These are phyloP conservation scores for Candida quercuum DNA, from an alignment of 805 yeast species.

Conservation along the genomic window DNA sequence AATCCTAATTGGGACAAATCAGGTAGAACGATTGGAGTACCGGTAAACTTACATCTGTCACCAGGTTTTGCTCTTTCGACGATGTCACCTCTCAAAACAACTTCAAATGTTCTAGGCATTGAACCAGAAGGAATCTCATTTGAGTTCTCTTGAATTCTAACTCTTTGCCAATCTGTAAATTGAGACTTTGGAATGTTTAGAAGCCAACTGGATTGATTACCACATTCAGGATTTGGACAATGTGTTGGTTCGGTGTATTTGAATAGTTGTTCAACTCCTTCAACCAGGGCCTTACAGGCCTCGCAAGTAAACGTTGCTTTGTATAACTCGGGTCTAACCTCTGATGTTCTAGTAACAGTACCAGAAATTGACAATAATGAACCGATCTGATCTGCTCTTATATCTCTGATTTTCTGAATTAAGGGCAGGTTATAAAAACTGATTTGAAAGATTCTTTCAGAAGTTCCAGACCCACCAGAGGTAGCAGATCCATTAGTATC, in stretches of 20 bases:
- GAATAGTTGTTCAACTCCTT: conserved; percentile 89
- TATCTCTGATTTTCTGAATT: conserved; percentile 79
- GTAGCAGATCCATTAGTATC: conserved; percentile 34
- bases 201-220: conserved; percentile 82
- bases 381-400: conserved; percentile 86
- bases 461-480: conserved; percentile 40
- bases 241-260: conserved; percentile 91
- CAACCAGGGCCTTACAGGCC: conserved; percentile 76
- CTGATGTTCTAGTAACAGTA: conserved; percentile 93
- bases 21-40: conserved; percentile 91
- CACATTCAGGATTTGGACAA: conserved; percentile 85
- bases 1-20: conserved; percentile 90
- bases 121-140: conserved; percentile 96
- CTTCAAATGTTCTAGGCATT: conserved; percentile 96
- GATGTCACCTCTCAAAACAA: conserved; percentile 85
- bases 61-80: conserved; percentile 98
- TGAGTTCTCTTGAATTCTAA: conserved; percentile 93
- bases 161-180: conserved; percentile 95
- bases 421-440: conserved; percentile 84
- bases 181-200: conserved; percentile 77
- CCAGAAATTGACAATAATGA: conserved; percentile 81
- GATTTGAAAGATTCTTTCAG: conserved; percentile 80
- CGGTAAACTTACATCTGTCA: conserved; percentile 89
- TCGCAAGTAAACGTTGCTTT: conserved; percentile 88
- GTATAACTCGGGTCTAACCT: conserved; percentile 91